phyloP scores from a whole-genome alignment of 768 basidiomycete species.

The Myochromella boudieri region DNA sequence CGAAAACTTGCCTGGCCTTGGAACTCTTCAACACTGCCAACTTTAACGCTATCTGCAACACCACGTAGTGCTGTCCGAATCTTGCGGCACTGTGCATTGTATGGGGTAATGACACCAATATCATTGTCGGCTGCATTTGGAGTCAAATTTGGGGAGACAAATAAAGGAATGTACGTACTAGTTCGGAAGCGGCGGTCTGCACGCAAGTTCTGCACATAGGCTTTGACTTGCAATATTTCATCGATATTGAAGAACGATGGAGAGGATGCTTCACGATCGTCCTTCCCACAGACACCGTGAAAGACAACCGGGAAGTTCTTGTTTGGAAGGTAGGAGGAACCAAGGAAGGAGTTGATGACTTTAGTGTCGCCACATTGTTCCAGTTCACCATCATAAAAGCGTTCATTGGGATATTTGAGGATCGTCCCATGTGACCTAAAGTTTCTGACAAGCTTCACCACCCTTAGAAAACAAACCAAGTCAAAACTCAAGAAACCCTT shows the following conservation, averaged over 20 bases:
- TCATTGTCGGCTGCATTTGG: conserved; percentile 37
- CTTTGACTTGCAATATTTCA: conserved; percentile 53
- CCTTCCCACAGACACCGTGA: conserved; percentile 58
- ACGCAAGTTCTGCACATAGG: conserved; percentile 42
- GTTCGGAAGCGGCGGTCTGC: conserved; percentile 35
- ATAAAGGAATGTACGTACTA: conserved; percentile 29
- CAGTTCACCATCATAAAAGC: conserved; percentile 59
- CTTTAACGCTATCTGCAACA: conserved; percentile 42
- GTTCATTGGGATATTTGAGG: conserved; percentile 58
- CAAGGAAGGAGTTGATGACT: conserved; percentile 39
- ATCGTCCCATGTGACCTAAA: conserved; percentile 66
- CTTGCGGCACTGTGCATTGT: conserved; percentile 60
- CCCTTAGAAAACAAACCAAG: conserved; percentile 32
- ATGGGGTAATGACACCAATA: conserved; percentile 72
- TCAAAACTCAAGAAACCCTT: background rate
- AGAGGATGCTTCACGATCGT: conserved; percentile 64
- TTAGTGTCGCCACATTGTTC: conserved; percentile 41
- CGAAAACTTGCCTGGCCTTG: conserved; percentile 54
- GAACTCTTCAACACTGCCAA: conserved; percentile 69
- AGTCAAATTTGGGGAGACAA: conserved; percentile 1
- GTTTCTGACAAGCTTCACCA: conserved; percentile 64
- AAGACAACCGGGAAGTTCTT: conserved; percentile 62
- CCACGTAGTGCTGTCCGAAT: conserved; percentile 38
- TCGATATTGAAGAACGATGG: conserved; percentile 74
- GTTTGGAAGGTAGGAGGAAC: conserved; percentile 39